Conservation (phyloP, 331 rosid genomes). For the Malus hybrid region DNA sequence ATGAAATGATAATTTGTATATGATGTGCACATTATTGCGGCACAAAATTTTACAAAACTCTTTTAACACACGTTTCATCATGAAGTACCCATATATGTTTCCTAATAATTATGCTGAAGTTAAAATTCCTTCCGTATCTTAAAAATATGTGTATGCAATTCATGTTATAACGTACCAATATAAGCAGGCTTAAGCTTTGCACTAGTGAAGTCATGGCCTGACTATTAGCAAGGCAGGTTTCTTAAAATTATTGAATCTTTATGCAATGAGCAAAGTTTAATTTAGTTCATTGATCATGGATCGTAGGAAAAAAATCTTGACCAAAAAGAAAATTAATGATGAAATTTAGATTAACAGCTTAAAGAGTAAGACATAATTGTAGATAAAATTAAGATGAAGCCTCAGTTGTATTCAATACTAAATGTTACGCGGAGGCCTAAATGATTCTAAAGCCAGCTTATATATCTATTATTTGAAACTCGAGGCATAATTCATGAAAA, state of each 20-base stretch:
- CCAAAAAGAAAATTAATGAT: background rate
- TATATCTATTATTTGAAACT: background rate
- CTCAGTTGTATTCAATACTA: background rate
- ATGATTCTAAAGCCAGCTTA: background rate
- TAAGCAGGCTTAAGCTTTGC: background rate
- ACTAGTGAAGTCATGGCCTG: background rate
- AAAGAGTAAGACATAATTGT: background rate
- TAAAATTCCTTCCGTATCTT: constrained; percentile 19
- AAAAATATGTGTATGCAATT: constrained; percentile 10
- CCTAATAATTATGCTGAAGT: background rate
- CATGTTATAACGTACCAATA: background rate
- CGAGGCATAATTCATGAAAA: background rate
- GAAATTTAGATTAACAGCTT: background rate
- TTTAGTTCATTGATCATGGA: background rate
- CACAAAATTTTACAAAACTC: too few relatives aligned
- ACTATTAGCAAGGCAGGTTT: background rate
- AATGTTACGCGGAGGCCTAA: background rate
- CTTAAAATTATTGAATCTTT: background rate
- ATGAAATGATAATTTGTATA: too few relatives aligned
- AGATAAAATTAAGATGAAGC: background rate
- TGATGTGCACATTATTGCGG: too few relatives aligned
- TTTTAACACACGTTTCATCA: too few relatives aligned
- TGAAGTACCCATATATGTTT: too few relatives aligned
- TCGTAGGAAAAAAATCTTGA: background rate
- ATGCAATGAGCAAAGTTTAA: background rate